These are phyloP conservation scores for Senna tora DNA, from an alignment of 306 rosid species.

Conservation along the genomic window DNA sequence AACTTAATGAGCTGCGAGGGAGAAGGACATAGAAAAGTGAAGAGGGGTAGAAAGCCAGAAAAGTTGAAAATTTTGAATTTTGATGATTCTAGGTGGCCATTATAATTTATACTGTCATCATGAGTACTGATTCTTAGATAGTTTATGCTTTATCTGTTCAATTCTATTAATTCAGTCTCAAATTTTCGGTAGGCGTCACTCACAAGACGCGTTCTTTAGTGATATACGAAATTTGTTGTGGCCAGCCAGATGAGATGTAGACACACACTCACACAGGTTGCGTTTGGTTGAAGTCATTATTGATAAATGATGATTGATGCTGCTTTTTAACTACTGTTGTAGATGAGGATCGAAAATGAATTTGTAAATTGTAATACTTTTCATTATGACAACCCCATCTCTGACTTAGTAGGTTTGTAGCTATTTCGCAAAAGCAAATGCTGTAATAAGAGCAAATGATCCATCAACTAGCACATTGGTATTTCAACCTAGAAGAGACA, in stretches of 20 bases:
- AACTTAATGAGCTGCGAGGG: constrained; percentile 6
- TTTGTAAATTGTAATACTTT: neutral
- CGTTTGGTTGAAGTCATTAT: neutral
- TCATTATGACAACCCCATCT: neutral
- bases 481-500: neutral
- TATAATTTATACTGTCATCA: too few relatives aligned
- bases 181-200: neutral
- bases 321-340: neutral
- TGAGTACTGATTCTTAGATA: constrained; percentile 24
- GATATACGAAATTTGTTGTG: neutral
- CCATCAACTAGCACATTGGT: neutral
- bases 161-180: neutral
- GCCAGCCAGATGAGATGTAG: neutral
- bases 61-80: neutral
- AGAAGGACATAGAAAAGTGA: neutral
- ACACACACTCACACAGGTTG: neutral
- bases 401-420: neutral
- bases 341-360: neutral
- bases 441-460: neutral
- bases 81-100: too few relatives aligned
- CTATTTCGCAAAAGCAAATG: constrained; percentile 5
- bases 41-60: constrained; percentile 10
- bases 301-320: neutral
- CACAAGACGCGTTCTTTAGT: neutral
- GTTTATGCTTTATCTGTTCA: constrained; percentile 18